These are phyloP conservation scores for Senna tora DNA, from an alignment of 306 rosid species.

Conservation along the genomic window DNA sequence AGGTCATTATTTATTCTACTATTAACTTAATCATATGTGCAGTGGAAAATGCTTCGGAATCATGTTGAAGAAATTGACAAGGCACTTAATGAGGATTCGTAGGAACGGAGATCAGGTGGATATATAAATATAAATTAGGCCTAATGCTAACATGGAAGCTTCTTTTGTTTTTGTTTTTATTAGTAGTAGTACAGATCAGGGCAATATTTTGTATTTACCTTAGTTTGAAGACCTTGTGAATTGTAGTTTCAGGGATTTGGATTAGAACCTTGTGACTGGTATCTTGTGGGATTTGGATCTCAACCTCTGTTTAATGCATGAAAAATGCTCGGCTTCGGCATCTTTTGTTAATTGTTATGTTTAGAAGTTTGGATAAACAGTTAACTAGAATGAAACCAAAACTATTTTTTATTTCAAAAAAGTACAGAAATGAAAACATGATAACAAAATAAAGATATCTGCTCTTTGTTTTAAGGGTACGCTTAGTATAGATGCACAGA, in stretches of 20 bases:
- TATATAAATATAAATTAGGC: not conserved
- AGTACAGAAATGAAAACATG: too few relatives aligned
- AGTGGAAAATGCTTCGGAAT: slow-evolving; percentile 81
- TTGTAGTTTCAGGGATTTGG: slow-evolving; percentile 2
- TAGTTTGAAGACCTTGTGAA: slow-evolving; percentile 16
- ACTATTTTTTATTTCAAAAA: too few relatives aligned
- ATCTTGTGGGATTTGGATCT: slow-evolving; percentile 1
- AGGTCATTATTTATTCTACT: slow-evolving; percentile 4
- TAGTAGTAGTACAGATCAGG: slow-evolving; percentile 16
- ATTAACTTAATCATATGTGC: slow-evolving; percentile 37
- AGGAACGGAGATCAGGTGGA: slow-evolving; percentile 33
- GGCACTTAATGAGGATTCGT: slow-evolving; percentile 60
- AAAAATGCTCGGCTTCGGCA: slow-evolving; percentile 11
- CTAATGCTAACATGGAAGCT: slow-evolving; percentile 17
- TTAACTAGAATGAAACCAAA: too few relatives aligned
- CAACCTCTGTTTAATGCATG: slow-evolving; percentile 31
- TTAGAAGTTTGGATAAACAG: too few relatives aligned
- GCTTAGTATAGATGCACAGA: too few relatives aligned
- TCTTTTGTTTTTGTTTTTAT: slow-evolving; percentile 23
- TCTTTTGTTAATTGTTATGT: not conserved
- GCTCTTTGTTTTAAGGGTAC: too few relatives aligned
- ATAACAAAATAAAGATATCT: too few relatives aligned
- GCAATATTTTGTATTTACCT: slow-evolving; percentile 26
- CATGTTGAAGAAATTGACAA: slow-evolving; percentile 76
- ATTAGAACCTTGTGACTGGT: not conserved